phyloP scores from a whole-genome alignment of 169 alveolate species.

The Eimeria maxima region DNA sequence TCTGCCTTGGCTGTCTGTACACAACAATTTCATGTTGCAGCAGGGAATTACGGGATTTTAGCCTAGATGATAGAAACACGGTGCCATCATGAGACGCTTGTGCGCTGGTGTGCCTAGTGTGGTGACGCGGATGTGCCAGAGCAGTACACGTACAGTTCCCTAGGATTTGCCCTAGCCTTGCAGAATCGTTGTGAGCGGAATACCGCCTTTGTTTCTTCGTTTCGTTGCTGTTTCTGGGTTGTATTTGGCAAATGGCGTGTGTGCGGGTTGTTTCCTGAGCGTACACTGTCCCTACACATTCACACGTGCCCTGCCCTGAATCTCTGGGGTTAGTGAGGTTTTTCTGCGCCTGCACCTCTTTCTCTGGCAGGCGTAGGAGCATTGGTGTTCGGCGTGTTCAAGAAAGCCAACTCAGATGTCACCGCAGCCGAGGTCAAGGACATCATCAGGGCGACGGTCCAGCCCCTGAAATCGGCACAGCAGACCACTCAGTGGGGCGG shows the following conservation, averaged over 20 bases:
- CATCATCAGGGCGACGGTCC: slow-evolving; percentile 21
- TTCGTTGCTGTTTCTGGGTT: not conserved
- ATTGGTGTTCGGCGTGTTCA: slow-evolving; percentile 67
- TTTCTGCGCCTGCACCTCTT: not conserved
- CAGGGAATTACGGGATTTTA: too few species aligned
- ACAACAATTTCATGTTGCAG: not conserved
- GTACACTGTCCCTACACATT: not conserved
- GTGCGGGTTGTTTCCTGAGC: not conserved
- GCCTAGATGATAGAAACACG: not conserved
- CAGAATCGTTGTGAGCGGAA: not conserved
- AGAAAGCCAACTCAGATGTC: slow-evolving; percentile 37
- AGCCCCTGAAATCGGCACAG: not conserved
- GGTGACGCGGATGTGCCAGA: not conserved
- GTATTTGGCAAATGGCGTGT: not conserved
- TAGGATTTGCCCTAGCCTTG: not conserved
- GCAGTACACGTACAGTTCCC: not conserved
- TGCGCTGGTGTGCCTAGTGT: not conserved
- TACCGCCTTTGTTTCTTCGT: not conserved
- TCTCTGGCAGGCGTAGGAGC: slow-evolving; percentile 62
- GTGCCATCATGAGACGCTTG: not conserved
- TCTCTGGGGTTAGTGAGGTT: not conserved
- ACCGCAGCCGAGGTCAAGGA: slow-evolving; percentile 80
- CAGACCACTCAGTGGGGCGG: slow-evolving; percentile 48
- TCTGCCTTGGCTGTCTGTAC: not conserved
- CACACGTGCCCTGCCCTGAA: not conserved